These are phyloP conservation scores for Zygoascus ofunaensis DNA, from an alignment of 805 yeast species.

Conservation along the genomic window DNA sequence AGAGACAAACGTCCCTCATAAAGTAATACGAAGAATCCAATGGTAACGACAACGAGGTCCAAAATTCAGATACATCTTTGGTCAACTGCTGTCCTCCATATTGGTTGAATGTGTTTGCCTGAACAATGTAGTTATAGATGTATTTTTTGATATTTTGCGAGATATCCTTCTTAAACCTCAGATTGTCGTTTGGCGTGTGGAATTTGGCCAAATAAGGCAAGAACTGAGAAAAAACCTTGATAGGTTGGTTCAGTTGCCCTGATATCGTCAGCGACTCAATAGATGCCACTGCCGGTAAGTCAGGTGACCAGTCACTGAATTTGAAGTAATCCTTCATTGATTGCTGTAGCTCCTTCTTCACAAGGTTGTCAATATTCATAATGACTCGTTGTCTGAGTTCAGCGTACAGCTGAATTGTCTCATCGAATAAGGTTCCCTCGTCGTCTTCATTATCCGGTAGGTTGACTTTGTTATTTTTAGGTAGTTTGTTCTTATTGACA, in stretches of 20 bases:
- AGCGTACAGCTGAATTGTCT: slow-evolving; percentile 33
- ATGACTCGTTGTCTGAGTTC: slow-evolving; percentile 27
- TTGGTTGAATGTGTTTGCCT: slow-evolving; percentile 30
- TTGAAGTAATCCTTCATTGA: slow-evolving; percentile 32
- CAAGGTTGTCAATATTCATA: slow-evolving; percentile 24
- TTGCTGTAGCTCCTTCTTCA: slow-evolving; percentile 31
- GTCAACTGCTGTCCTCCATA: slow-evolving; percentile 31
- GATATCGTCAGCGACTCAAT: slow-evolving; percentile 12
- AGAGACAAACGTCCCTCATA: neutral
- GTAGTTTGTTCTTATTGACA: slow-evolving; percentile 14
- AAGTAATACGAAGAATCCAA: slow-evolving; percentile 5
- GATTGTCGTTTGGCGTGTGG: slow-evolving; percentile 26
- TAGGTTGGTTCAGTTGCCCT: slow-evolving; percentile 22
- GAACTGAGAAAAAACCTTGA: slow-evolving; percentile 23
- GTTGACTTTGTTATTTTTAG: slow-evolving; percentile 4
- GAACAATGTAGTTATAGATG: slow-evolving; percentile 32
- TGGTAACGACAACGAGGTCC: slow-evolving; percentile 17
- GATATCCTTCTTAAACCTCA: slow-evolving; percentile 22
- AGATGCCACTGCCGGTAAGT: slow-evolving; percentile 3
- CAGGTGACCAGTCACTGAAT: slow-evolving; percentile 25
- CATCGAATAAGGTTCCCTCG: slow-evolving; percentile 37
- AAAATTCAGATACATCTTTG: slow-evolving; percentile 28
- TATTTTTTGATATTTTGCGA: slow-evolving; percentile 28
- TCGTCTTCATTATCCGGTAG: slow-evolving; percentile 21
- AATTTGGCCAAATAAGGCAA: slow-evolving; percentile 26